Conservation (phyloP, 139 green algal species). For the Spirogloea muscicola region DNA sequence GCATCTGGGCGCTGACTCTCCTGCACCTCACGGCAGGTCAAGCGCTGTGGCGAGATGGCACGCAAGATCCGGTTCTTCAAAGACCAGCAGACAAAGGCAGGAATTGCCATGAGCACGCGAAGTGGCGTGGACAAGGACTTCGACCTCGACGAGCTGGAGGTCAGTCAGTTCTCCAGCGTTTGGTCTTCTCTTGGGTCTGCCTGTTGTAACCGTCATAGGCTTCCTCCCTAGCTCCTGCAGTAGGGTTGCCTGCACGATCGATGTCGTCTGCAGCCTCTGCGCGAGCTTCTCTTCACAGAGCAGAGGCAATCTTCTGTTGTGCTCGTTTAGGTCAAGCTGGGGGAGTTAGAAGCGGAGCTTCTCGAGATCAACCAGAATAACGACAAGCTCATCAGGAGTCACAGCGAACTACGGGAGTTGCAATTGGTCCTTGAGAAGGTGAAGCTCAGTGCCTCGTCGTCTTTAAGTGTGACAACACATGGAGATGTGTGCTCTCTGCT, state of each 20-base stretch:
- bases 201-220: background rate
- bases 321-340: constrained; percentile 69
- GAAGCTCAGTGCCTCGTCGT: too few species aligned
- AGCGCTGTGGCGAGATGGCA: constrained; percentile 94
- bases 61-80: constrained; percentile 89
- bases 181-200: too few species aligned
- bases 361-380: constrained; percentile 83
- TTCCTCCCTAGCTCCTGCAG: too few species aligned
- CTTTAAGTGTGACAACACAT: too few species aligned
- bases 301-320: constrained; percentile 32
- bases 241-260: too few species aligned
- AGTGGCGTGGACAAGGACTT: constrained; percentile 38
- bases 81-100: constrained; percentile 78
- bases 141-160: constrained; percentile 78
- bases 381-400: constrained; percentile 71
- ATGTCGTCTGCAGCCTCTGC: too few species aligned
- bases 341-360: constrained; percentile 83
- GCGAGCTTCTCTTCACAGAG: too few species aligned
- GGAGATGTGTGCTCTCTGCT: too few species aligned
- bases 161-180: constrained; percentile 31
- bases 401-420: constrained; percentile 86
- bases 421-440: constrained; percentile 90
- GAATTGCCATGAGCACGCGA: constrained; percentile 36
- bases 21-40: constrained; percentile 68
- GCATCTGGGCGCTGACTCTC: background rate